Conservation (phyloP, 2,329 filamentous ascomycete species). For the Beauveria asiatica region DNA sequence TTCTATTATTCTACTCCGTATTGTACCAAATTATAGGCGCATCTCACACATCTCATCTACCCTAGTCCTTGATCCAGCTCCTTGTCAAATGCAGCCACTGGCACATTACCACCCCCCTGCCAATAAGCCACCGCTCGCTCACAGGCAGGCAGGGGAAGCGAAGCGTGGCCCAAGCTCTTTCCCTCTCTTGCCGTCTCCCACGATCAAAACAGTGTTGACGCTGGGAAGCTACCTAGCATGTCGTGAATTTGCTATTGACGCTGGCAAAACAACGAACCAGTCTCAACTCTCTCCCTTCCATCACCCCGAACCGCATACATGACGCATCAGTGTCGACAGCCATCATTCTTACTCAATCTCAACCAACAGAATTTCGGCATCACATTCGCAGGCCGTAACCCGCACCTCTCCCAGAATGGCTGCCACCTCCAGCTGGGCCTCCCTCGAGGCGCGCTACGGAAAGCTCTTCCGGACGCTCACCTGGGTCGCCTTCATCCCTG, state of each 20-base stretch:
- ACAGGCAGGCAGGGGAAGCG: neutral
- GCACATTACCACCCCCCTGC: no score
- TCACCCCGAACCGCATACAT: neutral
- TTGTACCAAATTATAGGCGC: neutral
- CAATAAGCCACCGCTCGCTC: neutral
- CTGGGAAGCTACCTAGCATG: neutral
- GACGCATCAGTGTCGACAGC: no score
- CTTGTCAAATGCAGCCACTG: no score
- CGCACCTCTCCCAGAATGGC: neutral
- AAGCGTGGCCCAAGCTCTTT: conserved; percentile 2
- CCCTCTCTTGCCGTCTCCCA: neutral
- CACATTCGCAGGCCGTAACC: neutral
- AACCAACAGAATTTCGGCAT: neutral
- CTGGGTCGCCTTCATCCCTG: conserved; percentile 29
- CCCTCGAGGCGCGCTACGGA: conserved; percentile 11
- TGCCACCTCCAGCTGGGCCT: conserved; percentile 4
- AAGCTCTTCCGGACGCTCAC: conserved; percentile 26
- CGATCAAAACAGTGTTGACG: neutral
- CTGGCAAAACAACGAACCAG: neutral
- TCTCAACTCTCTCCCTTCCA: neutral
- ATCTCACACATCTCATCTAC: neutral
- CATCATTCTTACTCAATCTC: neutral
- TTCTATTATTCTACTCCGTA: neutral
- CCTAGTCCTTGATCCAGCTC: neutral
- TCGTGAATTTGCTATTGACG: neutral